phyloP scores from a whole-genome alignment of 2,329 filamentous ascomycete genomes.

The Fusarium buxicola region DNA sequence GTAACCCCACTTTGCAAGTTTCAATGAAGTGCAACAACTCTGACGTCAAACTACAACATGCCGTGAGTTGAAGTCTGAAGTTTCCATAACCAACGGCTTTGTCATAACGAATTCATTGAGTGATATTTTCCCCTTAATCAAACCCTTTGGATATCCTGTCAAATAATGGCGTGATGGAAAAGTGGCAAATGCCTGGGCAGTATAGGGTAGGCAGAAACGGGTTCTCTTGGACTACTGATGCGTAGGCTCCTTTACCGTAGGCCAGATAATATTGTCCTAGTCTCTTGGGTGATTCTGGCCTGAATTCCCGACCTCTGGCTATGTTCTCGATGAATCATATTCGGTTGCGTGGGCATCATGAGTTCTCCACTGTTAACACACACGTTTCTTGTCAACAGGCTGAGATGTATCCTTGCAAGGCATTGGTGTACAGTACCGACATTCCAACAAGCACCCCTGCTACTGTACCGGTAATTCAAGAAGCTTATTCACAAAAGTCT shows the following conservation, averaged over 20 bases:
- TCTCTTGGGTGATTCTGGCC: no score
- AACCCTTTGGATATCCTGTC: no score
- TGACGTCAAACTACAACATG: constrained; percentile 31
- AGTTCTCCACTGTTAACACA: constrained; percentile 3
- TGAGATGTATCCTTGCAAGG: neutral
- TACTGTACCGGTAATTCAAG: neutral
- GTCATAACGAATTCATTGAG: no score
- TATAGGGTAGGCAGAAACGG: neutral
- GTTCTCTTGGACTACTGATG: no score
- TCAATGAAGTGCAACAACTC: constrained; percentile 4
- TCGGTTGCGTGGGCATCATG: constrained; percentile 6
- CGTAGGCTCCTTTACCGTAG: no score
- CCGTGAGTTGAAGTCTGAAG: neutral
- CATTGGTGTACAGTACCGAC: neutral
- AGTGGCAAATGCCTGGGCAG: neutral
- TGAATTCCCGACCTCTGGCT: no score
- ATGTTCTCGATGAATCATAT: no score
- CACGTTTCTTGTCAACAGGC: neutral
- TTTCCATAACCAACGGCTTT: no score
- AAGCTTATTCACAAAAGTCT: no score
- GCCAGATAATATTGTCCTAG: no score
- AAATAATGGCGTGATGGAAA: no score
- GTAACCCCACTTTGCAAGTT: constrained; percentile 23
- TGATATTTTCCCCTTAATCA: no score
- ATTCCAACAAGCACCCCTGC: neutral